Conservation (phyloP, 2,329 filamentous ascomycete species). For the Neonectria punicea region DNA sequence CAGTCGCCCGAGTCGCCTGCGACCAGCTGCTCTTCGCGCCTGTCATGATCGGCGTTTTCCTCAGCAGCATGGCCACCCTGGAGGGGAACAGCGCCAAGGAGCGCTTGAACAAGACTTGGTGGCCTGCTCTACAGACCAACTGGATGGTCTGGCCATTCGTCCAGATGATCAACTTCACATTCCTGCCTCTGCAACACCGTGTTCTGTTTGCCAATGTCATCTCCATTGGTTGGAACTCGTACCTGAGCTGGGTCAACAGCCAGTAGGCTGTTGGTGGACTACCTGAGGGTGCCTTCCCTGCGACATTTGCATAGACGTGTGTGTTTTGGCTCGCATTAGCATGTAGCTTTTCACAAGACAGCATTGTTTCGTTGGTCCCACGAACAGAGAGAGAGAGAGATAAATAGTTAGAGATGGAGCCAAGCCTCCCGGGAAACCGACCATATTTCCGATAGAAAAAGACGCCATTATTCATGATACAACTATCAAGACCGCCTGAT, state of each 20-base stretch:
- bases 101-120: conserved; percentile 78
- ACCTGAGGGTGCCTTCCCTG: conserved; percentile 6
- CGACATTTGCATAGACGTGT: conserved; percentile 33
- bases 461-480: conserved; percentile 25
- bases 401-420: conserved; percentile 12
- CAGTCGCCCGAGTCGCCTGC: conserved; percentile 78
- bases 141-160: conserved; percentile 89
- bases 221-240: conserved; percentile 74
- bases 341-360: conserved; percentile 15
- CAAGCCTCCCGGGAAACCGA: conserved; percentile 15
- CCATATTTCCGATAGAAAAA: conserved; percentile 28
- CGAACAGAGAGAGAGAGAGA: conserved; percentile 23
- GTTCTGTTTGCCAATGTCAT: conserved; percentile 89
- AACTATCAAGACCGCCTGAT: conserved; percentile 23
- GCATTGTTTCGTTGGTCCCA: conserved; percentile 15
- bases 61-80: conserved; percentile 84
- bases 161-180: conserved; percentile 87
- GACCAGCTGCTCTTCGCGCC: conserved; percentile 89
- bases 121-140: conserved; percentile 80
- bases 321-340: conserved; percentile 22
- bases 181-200: conserved; percentile 84
- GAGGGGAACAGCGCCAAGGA: conserved; percentile 72
- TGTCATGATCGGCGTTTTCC: conserved; percentile 83
- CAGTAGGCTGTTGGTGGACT: conserved; percentile 37
- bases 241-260: conserved; percentile 71